Conservation (phyloP, 345 rosid genomes). For the Camelina laxa region DNA sequence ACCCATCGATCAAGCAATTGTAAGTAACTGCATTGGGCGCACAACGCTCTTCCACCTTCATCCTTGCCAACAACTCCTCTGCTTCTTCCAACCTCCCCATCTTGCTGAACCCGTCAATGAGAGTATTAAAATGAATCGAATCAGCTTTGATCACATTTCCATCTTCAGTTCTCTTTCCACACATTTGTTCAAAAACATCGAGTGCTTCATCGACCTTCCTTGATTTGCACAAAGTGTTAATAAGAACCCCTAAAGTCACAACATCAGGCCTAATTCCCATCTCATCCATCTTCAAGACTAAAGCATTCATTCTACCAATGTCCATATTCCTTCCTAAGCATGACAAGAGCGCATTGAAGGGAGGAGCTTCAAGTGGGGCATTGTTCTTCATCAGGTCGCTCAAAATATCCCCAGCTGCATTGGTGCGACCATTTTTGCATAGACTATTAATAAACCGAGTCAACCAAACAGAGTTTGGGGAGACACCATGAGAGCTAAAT, state of each 20-base stretch:
- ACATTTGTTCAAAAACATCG: slow-evolving; percentile 58
- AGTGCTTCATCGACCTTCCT: slow-evolving; percentile 68
- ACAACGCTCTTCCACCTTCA: slow-evolving; percentile 57
- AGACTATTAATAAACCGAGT: slow-evolving; percentile 53
- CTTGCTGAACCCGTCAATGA: slow-evolving; percentile 78
- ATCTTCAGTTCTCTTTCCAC: slow-evolving; percentile 42
- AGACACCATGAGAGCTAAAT: slow-evolving; percentile 54
- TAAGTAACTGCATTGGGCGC: slow-evolving; percentile 59
- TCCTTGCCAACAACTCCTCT: slow-evolving; percentile 52
- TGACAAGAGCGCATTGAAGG: slow-evolving; percentile 71
- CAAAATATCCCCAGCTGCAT: slow-evolving; percentile 58
- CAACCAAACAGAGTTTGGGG: slow-evolving; percentile 54
- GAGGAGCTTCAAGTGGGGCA: slow-evolving; percentile 49
- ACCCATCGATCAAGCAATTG: slow-evolving; percentile 75
- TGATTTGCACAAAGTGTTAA: slow-evolving; percentile 65
- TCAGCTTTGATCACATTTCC: slow-evolving; percentile 63
- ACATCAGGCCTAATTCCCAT: slow-evolving; percentile 54
- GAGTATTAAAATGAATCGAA: slow-evolving; percentile 60
- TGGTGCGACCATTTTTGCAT: slow-evolving; percentile 48
- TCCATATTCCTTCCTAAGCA: slow-evolving; percentile 56
- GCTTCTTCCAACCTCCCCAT: slow-evolving; percentile 84
- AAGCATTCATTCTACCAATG: slow-evolving; percentile 57
- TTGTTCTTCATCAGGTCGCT: slow-evolving; percentile 53
- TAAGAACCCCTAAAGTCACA: slow-evolving; percentile 69
- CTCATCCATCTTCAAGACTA: slow-evolving; percentile 65